Percentiles rank a stretch among this genome's conserved stretches.
phyloP scores from a whole-genome alignment of 768 basidiomycete genomes.

The Lactifluus volemus region DNA sequence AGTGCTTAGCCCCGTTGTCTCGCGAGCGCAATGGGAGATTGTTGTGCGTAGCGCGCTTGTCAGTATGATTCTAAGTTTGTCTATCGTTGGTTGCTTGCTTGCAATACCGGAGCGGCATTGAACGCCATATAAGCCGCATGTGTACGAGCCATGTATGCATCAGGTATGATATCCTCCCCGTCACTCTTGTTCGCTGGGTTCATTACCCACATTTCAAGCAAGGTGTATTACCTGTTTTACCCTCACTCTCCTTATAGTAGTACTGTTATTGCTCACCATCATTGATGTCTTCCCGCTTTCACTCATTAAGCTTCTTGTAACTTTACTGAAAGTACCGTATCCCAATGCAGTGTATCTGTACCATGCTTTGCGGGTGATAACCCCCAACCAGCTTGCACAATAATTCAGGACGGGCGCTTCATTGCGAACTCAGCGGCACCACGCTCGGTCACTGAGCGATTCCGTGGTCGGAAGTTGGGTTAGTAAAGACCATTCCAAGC shows the following conservation, averaged over 20 bases:
- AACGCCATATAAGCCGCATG: constrained; percentile 10
- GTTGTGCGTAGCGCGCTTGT: constrained; percentile 50
- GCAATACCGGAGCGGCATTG: constrained; percentile 29
- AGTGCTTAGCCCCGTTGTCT: constrained; percentile 58
- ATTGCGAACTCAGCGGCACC: constrained; percentile 9
- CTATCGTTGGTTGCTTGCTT: constrained; percentile 26
- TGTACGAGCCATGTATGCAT: not conserved
- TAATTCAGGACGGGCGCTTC: constrained; percentile 3
- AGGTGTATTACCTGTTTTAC: not conserved
- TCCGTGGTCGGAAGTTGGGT: not conserved
- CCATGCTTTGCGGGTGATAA: not conserved
- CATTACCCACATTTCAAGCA: not conserved
- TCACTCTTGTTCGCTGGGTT: not conserved
- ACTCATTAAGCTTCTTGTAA: constrained; percentile 9
- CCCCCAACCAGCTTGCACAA: not conserved
- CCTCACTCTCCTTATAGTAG: not conserved
- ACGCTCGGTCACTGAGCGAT: not conserved
- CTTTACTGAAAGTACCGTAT: constrained; percentile 1
- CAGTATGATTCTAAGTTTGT: constrained; percentile 33
- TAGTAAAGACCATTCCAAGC: not conserved
- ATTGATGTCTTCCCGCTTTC: not conserved
- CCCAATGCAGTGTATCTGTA: constrained; percentile 4
- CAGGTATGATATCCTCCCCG: not conserved
- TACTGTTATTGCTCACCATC: not conserved
- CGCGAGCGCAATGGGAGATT: constrained; percentile 82